A percentile compares a stretch with the other conserved stretches of the same genome.
Evolutionary conservation across 2,329 filamentous ascomycete genomes (phyloP).

Genomic region (Fusarium sp.): DNA sequence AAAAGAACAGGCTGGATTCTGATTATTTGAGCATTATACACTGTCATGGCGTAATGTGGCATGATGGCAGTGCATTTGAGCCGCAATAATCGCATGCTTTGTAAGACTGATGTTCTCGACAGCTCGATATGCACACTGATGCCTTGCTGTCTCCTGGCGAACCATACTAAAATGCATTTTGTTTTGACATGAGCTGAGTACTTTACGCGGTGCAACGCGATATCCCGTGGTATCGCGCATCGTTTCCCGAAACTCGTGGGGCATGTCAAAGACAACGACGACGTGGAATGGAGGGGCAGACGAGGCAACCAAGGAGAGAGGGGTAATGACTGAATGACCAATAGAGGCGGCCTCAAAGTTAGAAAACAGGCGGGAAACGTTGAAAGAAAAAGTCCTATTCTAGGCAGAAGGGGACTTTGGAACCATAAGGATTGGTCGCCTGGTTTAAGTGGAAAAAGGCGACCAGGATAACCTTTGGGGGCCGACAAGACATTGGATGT

Average conservation of each 20-base stretch:
- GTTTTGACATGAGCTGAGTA: slow-evolving; percentile 1
- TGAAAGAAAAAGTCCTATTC: slow-evolving; percentile 34
- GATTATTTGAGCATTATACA: slow-evolving; percentile 4
- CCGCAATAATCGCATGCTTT: slow-evolving; percentile 18
- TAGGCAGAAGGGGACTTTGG: slow-evolving; percentile 38
- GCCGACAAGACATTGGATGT: background rate
- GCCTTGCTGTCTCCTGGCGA: slow-evolving; percentile 27
- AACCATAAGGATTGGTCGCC: slow-evolving; percentile 27
- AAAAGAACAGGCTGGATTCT: background rate
- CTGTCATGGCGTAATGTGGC: slow-evolving; percentile 22
- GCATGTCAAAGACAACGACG: slow-evolving; percentile 19
- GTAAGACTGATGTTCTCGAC: slow-evolving; percentile 11
- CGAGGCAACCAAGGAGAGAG: slow-evolving; percentile 31
- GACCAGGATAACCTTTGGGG: slow-evolving; percentile 28
- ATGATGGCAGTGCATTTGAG: slow-evolving; percentile 23
- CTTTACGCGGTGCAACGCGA: slow-evolving; percentile 32
- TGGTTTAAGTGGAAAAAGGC: slow-evolving; percentile 25
- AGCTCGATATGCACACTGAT: slow-evolving; percentile 6
- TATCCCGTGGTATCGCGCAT: slow-evolving; percentile 37
- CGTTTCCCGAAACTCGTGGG: slow-evolving; percentile 15
- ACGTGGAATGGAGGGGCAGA: slow-evolving; percentile 25
- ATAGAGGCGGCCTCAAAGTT: slow-evolving; percentile 26
- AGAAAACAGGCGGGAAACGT: slow-evolving; percentile 21
- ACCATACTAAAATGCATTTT: slow-evolving; percentile 2
- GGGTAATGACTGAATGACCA: slow-evolving; percentile 16